Base-by-base conservation (phyloP, 352 stramenopile species). In the Globisporangium lucens region DNA sequence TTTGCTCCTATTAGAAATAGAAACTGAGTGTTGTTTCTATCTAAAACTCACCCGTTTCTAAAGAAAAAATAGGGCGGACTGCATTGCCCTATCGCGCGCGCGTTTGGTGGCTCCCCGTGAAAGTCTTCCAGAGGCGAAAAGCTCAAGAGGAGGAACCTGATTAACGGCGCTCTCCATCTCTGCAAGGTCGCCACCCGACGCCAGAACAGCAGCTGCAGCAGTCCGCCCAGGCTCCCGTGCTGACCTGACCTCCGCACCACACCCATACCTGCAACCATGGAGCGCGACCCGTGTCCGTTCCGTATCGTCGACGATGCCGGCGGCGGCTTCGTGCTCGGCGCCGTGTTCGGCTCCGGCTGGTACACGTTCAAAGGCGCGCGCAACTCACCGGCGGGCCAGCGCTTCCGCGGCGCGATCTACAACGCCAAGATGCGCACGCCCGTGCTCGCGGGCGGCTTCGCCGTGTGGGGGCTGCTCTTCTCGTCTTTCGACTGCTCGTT, bases 261-360 rank as follows among this genome's bases (percentile, higher is more conserved):
- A 49, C 5, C 47, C 33, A 27, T 8, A 61, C 7, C 55, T 49
- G 22, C 65, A 61, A 71, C 24, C 38, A 89, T 90, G 85, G 87
- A 95, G 66, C 85, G 97, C 63, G 97, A 99, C 72, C 98, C 98
- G 55, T 99, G 98, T 85, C 98, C 98, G 30, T 99, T 98, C 80
- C 91, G 98, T 60, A 99, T 99, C 74, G 86, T 99, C 9, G 98
- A 99, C 76, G 98, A 99, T 80, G 93, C 98, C 7, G 98, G 98
- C 38, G 95, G 97, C 66, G 97, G 97, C 52, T 99, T 99, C 80
- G 87, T 97, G 66, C 97, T 99, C 64, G 97, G 97, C 63, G 88
- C 91, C 12, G 87, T 97, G 35, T 98, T 98, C 56, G 98, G 98
- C 70, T 93, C 92, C 2, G 90, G 98, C 49, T 99, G 93, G 90